Base-by-base conservation (phyloP, 139 green algal species). In the Dunaliella sp. region DNA sequence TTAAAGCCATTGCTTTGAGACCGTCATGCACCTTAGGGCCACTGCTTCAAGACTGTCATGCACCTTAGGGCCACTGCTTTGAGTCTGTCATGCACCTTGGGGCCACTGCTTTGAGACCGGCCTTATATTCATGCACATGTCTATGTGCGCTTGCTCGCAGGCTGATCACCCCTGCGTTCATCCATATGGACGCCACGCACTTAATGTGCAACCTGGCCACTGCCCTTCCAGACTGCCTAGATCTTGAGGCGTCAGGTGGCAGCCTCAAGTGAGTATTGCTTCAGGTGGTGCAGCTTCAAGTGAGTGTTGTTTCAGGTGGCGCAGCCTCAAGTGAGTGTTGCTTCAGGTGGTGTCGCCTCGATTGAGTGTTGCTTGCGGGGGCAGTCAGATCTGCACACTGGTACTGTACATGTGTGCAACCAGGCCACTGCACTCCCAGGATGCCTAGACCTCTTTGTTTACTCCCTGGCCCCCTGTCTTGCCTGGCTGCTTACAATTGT, bases 141-240 rank as follows among this genome's bases (percentile, higher is more conserved):
- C 38, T 57, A 74, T 59, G 48, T 85, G 77, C 74, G 57, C 35
- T n/a, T 80, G 35, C 85, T 83, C 58, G 30, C 57, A 87, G 89
- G 38, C 83, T 92, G 32, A 75, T 84, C 77, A 81, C 12, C 26
- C 36, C 82, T 58, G 78, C 85, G 28, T 22, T 92, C 0, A 86
- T 89, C 7, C 89, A 92, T 65, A 12, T 89, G 65, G 87, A 92
- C 38, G 85, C 80, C 7, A 84, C 87, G 24, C 89, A 92, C 85
- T 83, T 92, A 35, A 65, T 89, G 36, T 87, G 72, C n/a, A 92
- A 90, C 57, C 75, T 90, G 30, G 80, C 85, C 2, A 86, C 85
- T 21, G 38, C 82, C 37, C 83, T 92, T 34, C 89, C 89, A 1
- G 89, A 90, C 58, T 83, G 72, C 1, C 24, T 88, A 59, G 35